Percentiles rank a stretch among this genome's conserved stretches.
Evolutionary conservation across 2,329 filamentous ascomycete species (phyloP).

Genomic region (Colletotrichum sp.): DNA sequence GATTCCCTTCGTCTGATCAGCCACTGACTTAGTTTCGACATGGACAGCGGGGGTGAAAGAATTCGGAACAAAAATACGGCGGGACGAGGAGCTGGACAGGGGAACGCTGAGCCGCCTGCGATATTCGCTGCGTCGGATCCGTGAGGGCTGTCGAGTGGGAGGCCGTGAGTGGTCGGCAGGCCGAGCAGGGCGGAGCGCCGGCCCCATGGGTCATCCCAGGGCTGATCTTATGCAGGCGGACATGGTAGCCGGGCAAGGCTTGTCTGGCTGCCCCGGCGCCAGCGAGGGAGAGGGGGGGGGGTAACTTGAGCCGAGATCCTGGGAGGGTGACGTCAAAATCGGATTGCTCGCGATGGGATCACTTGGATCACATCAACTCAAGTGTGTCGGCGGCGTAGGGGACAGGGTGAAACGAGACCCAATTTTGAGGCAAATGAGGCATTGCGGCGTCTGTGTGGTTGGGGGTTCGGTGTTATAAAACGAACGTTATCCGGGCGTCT

Average conservation of each 20-base stretch:
- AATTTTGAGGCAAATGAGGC: slow-evolving; percentile 20
- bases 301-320: slow-evolving; percentile 9
- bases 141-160: background rate
- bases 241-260: background rate
- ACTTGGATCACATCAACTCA: background rate
- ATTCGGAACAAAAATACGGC: background rate
- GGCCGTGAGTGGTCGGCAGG: background rate
- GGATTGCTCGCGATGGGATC: background rate
- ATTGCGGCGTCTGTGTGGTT: slow-evolving; percentile 18
- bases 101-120: slow-evolving; percentile 3
- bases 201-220: background rate
- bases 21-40: slow-evolving; percentile 19
- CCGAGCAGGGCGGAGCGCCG: background rate
- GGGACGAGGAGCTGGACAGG: background rate
- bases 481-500: background rate
- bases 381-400: background rate
- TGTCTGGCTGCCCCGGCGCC: background rate
- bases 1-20: slow-evolving; percentile 17
- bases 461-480: background rate
- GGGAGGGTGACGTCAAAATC: slow-evolving; percentile 15
- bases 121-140: background rate
- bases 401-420: slow-evolving; percentile 11
- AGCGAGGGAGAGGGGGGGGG: background rate
- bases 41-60: background rate
- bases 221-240: slow-evolving; percentile 15